Conservation (phyloP, 129 eudicot species). For the Flaveria trinervia region DNA sequence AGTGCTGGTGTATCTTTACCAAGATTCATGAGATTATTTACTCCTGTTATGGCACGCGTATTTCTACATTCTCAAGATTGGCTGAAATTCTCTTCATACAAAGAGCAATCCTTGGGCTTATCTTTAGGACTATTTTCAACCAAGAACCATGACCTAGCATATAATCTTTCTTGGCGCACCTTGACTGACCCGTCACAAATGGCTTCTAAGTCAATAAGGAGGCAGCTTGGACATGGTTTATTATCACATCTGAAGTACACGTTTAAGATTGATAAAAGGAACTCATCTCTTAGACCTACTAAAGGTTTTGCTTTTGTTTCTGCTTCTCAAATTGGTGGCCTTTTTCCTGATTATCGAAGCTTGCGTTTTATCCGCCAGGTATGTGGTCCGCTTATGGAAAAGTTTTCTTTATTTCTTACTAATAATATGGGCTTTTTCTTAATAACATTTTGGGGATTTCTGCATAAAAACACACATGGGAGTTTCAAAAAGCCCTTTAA, state of each 20-base stretch:
- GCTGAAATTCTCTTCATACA: conserved; percentile 84
- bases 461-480: neutral
- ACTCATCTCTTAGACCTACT: conserved; percentile 85
- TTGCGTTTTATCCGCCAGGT: conserved; percentile 92
- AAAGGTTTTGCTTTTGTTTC: conserved; percentile 79
- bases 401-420: neutral
- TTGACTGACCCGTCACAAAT: conserved; percentile 81
- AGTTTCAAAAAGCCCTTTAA: neutral
- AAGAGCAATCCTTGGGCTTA: conserved; percentile 66
- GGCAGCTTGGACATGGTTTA: conserved; percentile 88
- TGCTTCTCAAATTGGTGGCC: conserved; percentile 76
- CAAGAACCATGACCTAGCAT: conserved; percentile 66
- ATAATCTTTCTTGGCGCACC: conserved; percentile 78
- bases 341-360: conserved; percentile 81
- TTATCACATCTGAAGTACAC: conserved; percentile 78
- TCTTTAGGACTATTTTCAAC: conserved; percentile 72
- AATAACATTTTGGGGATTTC: neutral
- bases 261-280: conserved; percentile 69
- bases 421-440: neutral
- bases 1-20: conserved; percentile 88
- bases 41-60: conserved; percentile 77
- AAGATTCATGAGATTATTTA: conserved; percentile 50
- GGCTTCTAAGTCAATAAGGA: conserved; percentile 71
- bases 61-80: conserved; percentile 86
- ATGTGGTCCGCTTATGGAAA: neutral